A percentile compares a stretch with the other conserved stretches of the same genome.
These are phyloP conservation scores for Yamadazyma dushanensis DNA, from an alignment of 1,139 yeast species.

Conservation along the genomic window DNA sequence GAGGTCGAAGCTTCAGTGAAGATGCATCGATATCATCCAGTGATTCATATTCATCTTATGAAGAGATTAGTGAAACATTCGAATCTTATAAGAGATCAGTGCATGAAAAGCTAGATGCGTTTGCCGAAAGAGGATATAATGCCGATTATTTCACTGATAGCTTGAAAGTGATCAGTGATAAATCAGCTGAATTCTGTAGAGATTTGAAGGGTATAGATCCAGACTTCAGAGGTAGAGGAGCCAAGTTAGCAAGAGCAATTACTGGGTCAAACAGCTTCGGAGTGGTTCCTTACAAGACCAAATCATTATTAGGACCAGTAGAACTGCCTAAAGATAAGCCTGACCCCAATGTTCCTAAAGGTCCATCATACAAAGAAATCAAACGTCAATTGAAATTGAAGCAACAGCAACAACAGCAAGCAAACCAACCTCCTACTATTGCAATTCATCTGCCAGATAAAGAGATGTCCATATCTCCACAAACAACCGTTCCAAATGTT, in stretches of 20 bases:
- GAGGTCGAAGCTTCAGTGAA: slow-evolving; percentile 5
- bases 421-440: slow-evolving; percentile 11
- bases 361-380: slow-evolving; percentile 37
- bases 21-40: slow-evolving; percentile 22
- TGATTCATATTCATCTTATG: slow-evolving; percentile 39
- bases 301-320: slow-evolving; percentile 39
- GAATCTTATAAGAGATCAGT: slow-evolving; percentile 28
- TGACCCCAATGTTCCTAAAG: slow-evolving; percentile 16
- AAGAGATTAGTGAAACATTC: slow-evolving; percentile 39
- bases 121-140: slow-evolving; percentile 21
- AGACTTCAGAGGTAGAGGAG: slow-evolving; percentile 43
- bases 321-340: slow-evolving; percentile 17
- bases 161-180: slow-evolving; percentile 37
- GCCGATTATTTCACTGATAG: slow-evolving; percentile 34
- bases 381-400: slow-evolving; percentile 26
- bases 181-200: slow-evolving; percentile 37
- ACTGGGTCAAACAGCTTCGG: slow-evolving; percentile 49
- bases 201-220: slow-evolving; percentile 42
- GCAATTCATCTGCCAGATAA: slow-evolving; percentile 3
- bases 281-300: slow-evolving; percentile 40
- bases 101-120: slow-evolving; percentile 18
- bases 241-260: slow-evolving; percentile 45
- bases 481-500: slow-evolving; percentile 9
- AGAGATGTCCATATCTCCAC: slow-evolving; percentile 2
- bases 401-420: slow-evolving; percentile 9